phyloP scores from a whole-genome alignment of 2,329 filamentous ascomycete species.

The Ceratocystis cubensis region DNA sequence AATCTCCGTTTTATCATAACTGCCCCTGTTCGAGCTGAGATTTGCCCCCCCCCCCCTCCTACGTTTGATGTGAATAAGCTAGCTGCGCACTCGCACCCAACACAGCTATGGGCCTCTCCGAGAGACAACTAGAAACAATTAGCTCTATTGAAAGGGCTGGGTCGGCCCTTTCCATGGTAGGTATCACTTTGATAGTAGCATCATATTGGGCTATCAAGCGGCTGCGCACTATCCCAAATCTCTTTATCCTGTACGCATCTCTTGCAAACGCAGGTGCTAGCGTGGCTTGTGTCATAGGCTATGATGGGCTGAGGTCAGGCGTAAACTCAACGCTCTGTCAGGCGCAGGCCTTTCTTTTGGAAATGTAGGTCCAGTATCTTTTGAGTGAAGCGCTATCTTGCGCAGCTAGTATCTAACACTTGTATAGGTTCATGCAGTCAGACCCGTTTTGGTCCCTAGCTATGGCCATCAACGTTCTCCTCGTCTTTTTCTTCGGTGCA shows the following conservation, averaged over 20 bases:
- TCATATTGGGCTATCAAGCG: conserved; percentile 40
- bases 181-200: conserved; percentile 40
- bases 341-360: conserved; percentile 47
- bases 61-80: background rate
- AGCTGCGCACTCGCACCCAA: too few relatives aligned
- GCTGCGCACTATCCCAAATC: conserved; percentile 47
- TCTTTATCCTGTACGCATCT: conserved; percentile 50
- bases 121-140: conserved; percentile 32
- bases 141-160: conserved; percentile 41
- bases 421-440: conserved; percentile 58
- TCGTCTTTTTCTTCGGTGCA: conserved; percentile 51
- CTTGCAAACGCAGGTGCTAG: conserved; percentile 48
- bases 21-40: background rate
- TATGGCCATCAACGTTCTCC: conserved; percentile 72
- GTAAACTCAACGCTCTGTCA: conserved; percentile 47
- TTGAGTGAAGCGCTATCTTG: background rate
- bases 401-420: background rate
- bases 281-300: conserved; percentile 57
- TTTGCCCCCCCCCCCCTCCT: too few relatives aligned
- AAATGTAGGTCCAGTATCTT: conserved; percentile 43
- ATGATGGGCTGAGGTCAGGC: conserved; percentile 47
- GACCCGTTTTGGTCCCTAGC: conserved; percentile 67
- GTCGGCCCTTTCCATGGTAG: conserved; percentile 40
- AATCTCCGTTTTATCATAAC: background rate
- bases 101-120: conserved; percentile 25